Evolutionary conservation across 768 basidiomycete genomes (phyloP), one percentile per base, ranked within the genome.

Genomic region (Hirschioporus abietinus): DNA sequence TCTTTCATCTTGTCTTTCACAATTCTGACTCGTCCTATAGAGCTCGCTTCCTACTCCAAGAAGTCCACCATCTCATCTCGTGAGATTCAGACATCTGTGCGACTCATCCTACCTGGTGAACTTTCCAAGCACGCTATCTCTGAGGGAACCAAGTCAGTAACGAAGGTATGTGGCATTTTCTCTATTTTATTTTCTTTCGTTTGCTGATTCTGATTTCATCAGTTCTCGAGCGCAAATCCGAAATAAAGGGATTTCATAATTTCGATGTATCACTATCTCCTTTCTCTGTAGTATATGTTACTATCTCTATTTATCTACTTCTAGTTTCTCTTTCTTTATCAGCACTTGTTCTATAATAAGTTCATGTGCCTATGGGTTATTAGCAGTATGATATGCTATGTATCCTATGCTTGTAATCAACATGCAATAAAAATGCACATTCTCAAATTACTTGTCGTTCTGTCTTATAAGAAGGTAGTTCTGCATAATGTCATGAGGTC

Each of bases 111-210:
- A 27, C 95, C 96, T 68, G 96, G 95, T 80, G 96, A 98, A 80
- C 88, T 99, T 59, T 92, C 95, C 75, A 99, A 99, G 84, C 96
- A 99, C 76, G 96, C 96, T 65, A 97, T 98, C 78, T 96, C 95
- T 27, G 96, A 99, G 79, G 96, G 96, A 66, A 89, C 86, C 64
- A 89, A 89, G 80, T 84, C 83, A 35, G 88, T 89, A 67, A 89
- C 88, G 70, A 89, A 88, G 80, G 79, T 78, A 61, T 30, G 72
- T 67, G 8, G 10, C 58, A 64, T 18, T 18, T 2, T 65, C 8
- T 58, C 12, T 2, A 26, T 52, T 10, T 52, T 12, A 62, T n/a
- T 1, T n/a, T 62, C 52, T 20, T 57, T 65, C 24, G 8, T n/a
- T 18, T 9, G 17, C 34, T 58, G 18, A 65, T 12, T 70, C 18